phyloP scores from a whole-genome alignment of 2,329 filamentous ascomycete species.

The Incumbomyces lentus region DNA sequence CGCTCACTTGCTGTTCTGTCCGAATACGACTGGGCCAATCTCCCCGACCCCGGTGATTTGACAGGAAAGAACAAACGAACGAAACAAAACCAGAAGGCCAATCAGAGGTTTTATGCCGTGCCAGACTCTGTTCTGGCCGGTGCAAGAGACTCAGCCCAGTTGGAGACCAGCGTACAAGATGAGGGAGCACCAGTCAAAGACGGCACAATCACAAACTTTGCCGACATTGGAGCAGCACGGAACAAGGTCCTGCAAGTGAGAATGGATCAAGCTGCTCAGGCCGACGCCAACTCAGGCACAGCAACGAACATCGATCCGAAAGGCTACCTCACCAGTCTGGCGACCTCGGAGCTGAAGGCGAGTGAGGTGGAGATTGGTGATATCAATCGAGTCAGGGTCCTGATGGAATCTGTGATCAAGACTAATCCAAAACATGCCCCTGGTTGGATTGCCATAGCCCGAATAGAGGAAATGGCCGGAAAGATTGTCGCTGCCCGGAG shows the following conservation, averaged over 20 bases:
- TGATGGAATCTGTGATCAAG: conserved; percentile 94
- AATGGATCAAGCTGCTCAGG: conserved; percentile 75
- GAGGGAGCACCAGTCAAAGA: conserved; percentile 58
- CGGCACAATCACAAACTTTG: conserved; percentile 95
- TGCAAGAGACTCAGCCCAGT: conserved; percentile 66
- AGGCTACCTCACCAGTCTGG: conserved; percentile 87
- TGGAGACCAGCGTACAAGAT: conserved; percentile 80
- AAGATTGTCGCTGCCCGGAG: conserved; percentile 83
- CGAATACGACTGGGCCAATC: conserved; percentile 91
- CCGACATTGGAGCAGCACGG: conserved; percentile 88
- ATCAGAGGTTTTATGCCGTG: conserved; percentile 86
- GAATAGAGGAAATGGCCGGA: conserved; percentile 84
- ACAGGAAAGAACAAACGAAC: conserved; percentile 85
- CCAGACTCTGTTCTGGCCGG: conserved; percentile 90
- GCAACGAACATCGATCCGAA: conserved; percentile 88
- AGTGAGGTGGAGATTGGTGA: conserved; percentile 81
- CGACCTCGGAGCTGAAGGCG: conserved; percentile 68
- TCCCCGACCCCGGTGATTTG: conserved; percentile 92
- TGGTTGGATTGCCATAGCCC: conserved; percentile 89
- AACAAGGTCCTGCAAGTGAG: conserved; percentile 94
- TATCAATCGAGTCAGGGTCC: conserved; percentile 81
- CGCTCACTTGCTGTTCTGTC: conserved; percentile 76
- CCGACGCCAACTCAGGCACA: conserved; percentile 61
- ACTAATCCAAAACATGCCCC: conserved; percentile 92
- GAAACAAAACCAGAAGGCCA: conserved; percentile 58